phyloP scores from a whole-genome alignment of 768 basidiomycete genomes.

The Pisolithus albus region DNA sequence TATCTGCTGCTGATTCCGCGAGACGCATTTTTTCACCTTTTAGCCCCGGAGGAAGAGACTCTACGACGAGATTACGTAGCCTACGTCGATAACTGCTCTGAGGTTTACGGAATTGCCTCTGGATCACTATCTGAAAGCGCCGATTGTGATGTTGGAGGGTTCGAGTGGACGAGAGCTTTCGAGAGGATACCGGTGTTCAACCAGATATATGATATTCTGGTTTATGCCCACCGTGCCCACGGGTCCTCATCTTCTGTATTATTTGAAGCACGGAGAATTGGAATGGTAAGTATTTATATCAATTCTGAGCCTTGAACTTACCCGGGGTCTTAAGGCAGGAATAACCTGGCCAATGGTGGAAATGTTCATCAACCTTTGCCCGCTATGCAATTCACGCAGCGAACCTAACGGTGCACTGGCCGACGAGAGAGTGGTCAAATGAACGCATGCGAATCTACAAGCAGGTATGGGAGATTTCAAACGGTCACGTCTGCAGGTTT shows the following conservation, averaged over 20 bases:
- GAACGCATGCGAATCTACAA: not conserved
- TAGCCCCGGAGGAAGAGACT: slow-evolving; percentile 44
- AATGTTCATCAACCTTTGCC: slow-evolving; percentile 57
- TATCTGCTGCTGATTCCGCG: slow-evolving; percentile 54
- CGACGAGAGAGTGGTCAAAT: slow-evolving; percentile 1
- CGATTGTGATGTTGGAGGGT: slow-evolving; percentile 21
- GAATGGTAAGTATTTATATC: slow-evolving; percentile 43
- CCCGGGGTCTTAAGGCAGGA: slow-evolving; percentile 38
- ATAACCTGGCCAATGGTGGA: slow-evolving; percentile 75
- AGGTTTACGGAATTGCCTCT: not conserved
- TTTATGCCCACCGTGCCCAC: slow-evolving; percentile 59
- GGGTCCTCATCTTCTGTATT: slow-evolving; percentile 49
- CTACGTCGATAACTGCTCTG: slow-evolving; percentile 25
- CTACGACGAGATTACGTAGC: slow-evolving; percentile 41
- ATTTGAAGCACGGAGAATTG: slow-evolving; percentile 46
- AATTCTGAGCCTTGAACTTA: not conserved
- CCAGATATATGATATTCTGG: slow-evolving; percentile 64
- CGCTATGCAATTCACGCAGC: slow-evolving; percentile 40
- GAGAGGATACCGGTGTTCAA: slow-evolving; percentile 58
- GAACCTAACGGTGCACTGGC: slow-evolving; percentile 23
- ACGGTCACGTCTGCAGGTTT: not conserved
- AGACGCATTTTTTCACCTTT: slow-evolving; percentile 50
- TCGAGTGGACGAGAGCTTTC: slow-evolving; percentile 36
- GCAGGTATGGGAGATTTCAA: too few species aligned
- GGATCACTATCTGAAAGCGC: slow-evolving; percentile 11